Conservation (phyloP, 2,329 filamentous ascomycete species). For the Ophiosphaerella herpotricha region DNA sequence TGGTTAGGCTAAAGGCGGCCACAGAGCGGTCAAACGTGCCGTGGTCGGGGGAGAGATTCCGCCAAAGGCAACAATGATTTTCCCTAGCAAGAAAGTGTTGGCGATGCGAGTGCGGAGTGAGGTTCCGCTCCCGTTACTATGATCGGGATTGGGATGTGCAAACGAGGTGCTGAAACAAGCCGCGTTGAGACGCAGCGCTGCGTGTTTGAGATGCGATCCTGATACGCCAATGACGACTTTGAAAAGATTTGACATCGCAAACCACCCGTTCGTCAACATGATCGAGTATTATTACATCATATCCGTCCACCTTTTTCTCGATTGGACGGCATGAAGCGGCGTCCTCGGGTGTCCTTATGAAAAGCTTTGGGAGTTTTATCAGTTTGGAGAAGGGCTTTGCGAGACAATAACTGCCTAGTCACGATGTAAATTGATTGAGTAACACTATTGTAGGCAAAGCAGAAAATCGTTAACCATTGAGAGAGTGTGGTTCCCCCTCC, state of each 20-base stretch:
- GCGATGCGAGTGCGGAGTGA: slow-evolving; percentile 17
- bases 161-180: slow-evolving; percentile 20
- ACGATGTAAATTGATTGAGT: background rate
- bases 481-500: too few relatives aligned
- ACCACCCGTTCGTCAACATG: background rate
- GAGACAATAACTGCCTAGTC: background rate
- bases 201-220: slow-evolving; percentile 3
- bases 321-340: background rate
- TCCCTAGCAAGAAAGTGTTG: background rate
- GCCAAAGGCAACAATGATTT: background rate
- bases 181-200: slow-evolving; percentile 4
- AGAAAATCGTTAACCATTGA: too few relatives aligned
- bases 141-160: slow-evolving; percentile 13
- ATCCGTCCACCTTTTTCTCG: background rate
- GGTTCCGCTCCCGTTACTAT: slow-evolving; percentile 16
- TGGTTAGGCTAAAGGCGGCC: slow-evolving; percentile 16
- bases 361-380: background rate
- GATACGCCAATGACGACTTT: slow-evolving; percentile 25
- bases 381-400: background rate
- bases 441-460: too few relatives aligned
- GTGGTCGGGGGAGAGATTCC: slow-evolving; percentile 1
- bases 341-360: background rate
- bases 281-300: background rate
- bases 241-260: background rate
- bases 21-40: slow-evolving; percentile 19